A percentile compares a stretch with the other conserved stretches of the same genome.
These are phyloP conservation scores for Globisporangium orthogonon DNA, from an alignment of 352 stramenopile species.

Conservation along the genomic window DNA sequence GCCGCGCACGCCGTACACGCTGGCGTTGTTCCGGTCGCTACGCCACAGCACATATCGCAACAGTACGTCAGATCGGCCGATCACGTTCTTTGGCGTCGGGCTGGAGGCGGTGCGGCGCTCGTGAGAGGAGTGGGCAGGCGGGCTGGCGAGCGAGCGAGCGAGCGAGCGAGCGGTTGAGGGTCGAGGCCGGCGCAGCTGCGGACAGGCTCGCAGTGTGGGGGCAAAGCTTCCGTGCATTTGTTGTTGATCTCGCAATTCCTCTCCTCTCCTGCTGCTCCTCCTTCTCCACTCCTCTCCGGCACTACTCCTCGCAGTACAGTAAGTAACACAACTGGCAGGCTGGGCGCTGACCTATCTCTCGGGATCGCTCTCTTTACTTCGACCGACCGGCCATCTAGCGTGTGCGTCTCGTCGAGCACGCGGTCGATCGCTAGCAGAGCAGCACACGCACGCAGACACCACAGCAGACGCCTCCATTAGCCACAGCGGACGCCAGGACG, in stretches of 20 bases:
- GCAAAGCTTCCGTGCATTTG: slow-evolving; percentile 20
- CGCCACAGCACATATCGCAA: slow-evolving; percentile 3
- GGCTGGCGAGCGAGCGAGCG: slow-evolving; percentile 1
- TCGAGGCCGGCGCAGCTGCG: background rate
- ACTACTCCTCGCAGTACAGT: slow-evolving; percentile 62
- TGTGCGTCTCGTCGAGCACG: slow-evolving; percentile 83
- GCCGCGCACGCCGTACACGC: slow-evolving; percentile 17
- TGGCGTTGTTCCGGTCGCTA: slow-evolving; percentile 9
- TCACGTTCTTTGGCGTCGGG: background rate
- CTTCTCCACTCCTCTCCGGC: slow-evolving; percentile 21
- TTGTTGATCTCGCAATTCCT: slow-evolving; percentile 8
- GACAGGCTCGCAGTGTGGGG: slow-evolving; percentile 3
- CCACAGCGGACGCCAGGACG: background rate
- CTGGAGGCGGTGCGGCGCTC: background rate
- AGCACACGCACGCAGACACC: slow-evolving; percentile 2
- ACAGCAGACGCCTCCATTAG: slow-evolving; percentile 23
- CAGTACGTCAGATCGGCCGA: slow-evolving; percentile 1
- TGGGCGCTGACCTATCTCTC: slow-evolving; percentile 57
- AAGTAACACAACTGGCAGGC: background rate
- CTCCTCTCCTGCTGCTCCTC: slow-evolving; percentile 5
- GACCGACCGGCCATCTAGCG: slow-evolving; percentile 85
- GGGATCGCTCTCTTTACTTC: slow-evolving; percentile 91
- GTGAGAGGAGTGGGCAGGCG: background rate
- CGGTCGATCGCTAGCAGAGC: slow-evolving; percentile 61
- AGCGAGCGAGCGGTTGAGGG: background rate